Evolutionary conservation across 495 filamentous ascomycete species (phyloP), one percentile per base, ranked within the genome.

Genomic region (Penicillium bialowiezense): DNA sequence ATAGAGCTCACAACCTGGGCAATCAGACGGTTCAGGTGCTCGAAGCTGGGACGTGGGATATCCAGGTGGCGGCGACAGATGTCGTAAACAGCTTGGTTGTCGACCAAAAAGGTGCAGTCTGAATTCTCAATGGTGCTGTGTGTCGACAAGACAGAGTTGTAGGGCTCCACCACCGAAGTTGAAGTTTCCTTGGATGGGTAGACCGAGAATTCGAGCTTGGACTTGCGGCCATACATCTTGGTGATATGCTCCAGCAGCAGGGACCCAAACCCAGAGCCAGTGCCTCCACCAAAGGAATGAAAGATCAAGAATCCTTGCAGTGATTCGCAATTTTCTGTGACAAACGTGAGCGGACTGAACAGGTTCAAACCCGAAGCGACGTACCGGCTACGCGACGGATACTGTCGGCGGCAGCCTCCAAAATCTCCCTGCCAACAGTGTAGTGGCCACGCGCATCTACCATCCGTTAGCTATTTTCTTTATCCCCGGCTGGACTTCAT

Each of bases 121-220:
- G 88, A 86, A 78, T 95, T 89, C 74, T 95, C 90, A 59, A 95
- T 90, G 47, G 90, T 95, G 72, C 87, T 92, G 78, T 95, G 90
- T 44, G 90, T 95, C 39, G 87, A 89, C 29, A 95, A 78, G 48
- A 95, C 89, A 40, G 90, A 88, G 62, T 95, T 95, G 82, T 95
- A 95, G 13, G 90, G 90, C 80, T 95, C 90, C 24, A 95, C 90
- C 37, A 95, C 89, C 14, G 90, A 87, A 31, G 88, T 92, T 5
- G 90, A 89, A 35, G 91, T 85, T 38, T 87, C 85, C 35, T 89
- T 89, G 26, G 90, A 86, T 17, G 90, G 90, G 72, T 95, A 95
- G 58, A 95, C 82, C 37, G 88, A 82, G 70, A 95, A 95, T 68
- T 95, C 90, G 38, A 95, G 85, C 79, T 95, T 95, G 75, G 83